A percentile compares a stretch with the other conserved stretches of the same genome.
Conservation (phyloP, 2,329 filamentous ascomycete genomes). For the Macrophomina pseudophaseolina region DNA sequence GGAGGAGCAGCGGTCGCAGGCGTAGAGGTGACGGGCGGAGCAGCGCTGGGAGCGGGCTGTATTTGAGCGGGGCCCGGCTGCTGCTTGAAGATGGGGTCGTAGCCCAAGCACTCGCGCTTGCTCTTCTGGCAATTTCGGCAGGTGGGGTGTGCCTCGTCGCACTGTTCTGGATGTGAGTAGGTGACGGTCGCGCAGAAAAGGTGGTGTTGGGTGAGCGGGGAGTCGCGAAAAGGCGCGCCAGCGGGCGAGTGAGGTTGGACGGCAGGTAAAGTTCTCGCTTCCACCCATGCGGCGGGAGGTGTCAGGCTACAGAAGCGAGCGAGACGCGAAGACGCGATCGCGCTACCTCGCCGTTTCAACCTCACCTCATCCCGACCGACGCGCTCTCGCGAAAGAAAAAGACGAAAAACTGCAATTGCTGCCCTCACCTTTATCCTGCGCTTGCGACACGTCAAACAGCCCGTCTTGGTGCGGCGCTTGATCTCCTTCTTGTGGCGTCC, state of each 20-base stretch:
- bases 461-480: constrained; percentile 75
- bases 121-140: constrained; percentile 91
- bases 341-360: constrained; percentile 34
- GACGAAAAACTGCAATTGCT: constrained; percentile 24
- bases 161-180: constrained; percentile 60
- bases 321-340: constrained; percentile 28
- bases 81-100: constrained; percentile 86
- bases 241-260: constrained; percentile 37
- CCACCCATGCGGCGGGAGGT: constrained; percentile 36
- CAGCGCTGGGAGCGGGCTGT: constrained; percentile 68
- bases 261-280: constrained; percentile 43
- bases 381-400: constrained; percentile 13
- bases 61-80: constrained; percentile 72
- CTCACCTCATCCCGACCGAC: constrained; percentile 22
- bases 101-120: constrained; percentile 83
- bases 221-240: constrained; percentile 7
- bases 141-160: constrained; percentile 91
- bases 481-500: constrained; percentile 74
- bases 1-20: constrained; percentile 41
- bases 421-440: constrained; percentile 72
- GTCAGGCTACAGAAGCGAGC: constrained; percentile 25
- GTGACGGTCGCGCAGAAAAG: not conserved
- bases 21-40: constrained; percentile 40
- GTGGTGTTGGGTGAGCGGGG: constrained; percentile 1
- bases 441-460: constrained; percentile 64